Conservation (phyloP, 306 rosid species). For the Begonia fuchsioides region DNA sequence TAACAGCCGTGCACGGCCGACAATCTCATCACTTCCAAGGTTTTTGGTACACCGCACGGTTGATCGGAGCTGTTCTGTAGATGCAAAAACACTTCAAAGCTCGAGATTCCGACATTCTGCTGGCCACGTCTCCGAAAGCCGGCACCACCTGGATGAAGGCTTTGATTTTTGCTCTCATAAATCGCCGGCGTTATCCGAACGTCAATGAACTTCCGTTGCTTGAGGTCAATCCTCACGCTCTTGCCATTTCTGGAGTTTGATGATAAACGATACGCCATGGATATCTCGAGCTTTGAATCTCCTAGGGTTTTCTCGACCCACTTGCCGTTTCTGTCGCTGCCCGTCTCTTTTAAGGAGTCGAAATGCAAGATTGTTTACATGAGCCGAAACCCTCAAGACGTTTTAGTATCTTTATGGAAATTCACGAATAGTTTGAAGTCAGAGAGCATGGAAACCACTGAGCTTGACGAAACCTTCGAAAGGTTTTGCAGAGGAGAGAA, state of each 20-base stretch:
- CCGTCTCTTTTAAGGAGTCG: not conserved
- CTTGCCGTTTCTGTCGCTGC: not conserved
- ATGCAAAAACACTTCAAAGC: conserved; percentile 21
- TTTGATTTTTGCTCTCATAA: conserved; percentile 12
- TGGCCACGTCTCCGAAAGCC: conserved; percentile 18
- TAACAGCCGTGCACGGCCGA: no score
- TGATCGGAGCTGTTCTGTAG: no score
- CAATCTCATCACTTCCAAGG: no score
- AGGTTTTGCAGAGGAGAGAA: conserved; percentile 11
- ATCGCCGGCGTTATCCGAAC: conserved; percentile 6
- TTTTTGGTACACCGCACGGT: no score
- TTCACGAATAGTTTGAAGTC: not conserved
- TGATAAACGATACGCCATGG: not conserved
- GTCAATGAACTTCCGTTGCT: conserved; percentile 15
- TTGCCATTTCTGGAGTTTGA: conserved; percentile 17
- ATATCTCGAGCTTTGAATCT: conserved; percentile 2
- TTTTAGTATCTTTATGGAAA: conserved; percentile 1
- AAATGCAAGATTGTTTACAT: not conserved
- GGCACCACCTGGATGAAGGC: conserved; percentile 47
- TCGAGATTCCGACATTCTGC: conserved; percentile 17
- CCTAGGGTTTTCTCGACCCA: conserved; percentile 13
- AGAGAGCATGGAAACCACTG: not conserved
- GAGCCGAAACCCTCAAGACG: not conserved
- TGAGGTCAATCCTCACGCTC: conserved; percentile 17
- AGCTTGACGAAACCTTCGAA: conserved; percentile 7